Conservation (phyloP, 2,329 filamentous ascomycete genomes). For the Colletotrichum sp. region DNA sequence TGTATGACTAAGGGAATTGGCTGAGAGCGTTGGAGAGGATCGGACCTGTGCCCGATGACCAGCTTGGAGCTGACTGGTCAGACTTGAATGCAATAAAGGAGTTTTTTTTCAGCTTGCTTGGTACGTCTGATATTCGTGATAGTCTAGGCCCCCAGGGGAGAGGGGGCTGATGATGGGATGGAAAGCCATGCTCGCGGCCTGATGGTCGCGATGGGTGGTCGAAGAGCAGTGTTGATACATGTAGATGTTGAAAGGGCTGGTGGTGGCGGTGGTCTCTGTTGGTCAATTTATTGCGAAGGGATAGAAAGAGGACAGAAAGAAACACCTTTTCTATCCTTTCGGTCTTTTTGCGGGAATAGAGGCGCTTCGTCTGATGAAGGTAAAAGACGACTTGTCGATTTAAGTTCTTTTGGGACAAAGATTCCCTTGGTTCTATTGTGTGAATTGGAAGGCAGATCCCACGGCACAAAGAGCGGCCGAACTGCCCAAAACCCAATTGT, state of each 20-base stretch:
- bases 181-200: neutral
- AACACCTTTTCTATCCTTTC: neutral
- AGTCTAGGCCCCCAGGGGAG: neutral
- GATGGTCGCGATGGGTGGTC: neutral
- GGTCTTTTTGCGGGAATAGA: neutral
- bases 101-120: neutral
- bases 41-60: neutral
- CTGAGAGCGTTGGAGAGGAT: neutral
- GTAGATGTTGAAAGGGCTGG: neutral
- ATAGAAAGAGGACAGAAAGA: neutral
- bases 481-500: neutral
- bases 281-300: neutral
- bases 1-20: neutral
- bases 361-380: neutral
- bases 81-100: neutral
- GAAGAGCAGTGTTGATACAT: neutral
- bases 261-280: neutral
- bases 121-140: neutral
- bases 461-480: neutral
- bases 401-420: neutral
- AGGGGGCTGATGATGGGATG: neutral
- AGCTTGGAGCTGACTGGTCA: neutral
- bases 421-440: neutral
- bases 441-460: neutral
- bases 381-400: neutral